Percentiles rank a stretch among this genome's conserved stretches.
Evolutionary conservation across 2,329 filamentous ascomycete genomes (phyloP).

Genomic region (Hirsutella rhossiliensis): DNA sequence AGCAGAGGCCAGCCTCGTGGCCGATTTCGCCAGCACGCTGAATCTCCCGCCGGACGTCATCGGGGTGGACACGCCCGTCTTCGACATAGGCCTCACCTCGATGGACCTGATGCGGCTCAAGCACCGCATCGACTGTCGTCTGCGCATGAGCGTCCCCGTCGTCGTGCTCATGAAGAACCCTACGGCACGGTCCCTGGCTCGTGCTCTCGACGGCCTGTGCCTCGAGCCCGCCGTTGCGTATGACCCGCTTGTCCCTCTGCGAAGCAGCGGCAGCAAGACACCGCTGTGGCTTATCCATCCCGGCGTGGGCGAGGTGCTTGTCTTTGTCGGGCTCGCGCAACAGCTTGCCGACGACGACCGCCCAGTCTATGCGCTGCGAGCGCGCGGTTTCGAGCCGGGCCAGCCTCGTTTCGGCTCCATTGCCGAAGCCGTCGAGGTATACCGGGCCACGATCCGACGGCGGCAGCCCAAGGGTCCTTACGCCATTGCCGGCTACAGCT

Average conservation of each 20-base stretch:
- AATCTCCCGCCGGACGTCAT: slow-evolving; percentile 1
- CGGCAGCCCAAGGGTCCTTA: slow-evolving; percentile 29
- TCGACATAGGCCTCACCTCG: slow-evolving; percentile 23
- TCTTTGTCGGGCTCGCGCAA: slow-evolving; percentile 24
- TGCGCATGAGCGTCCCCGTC: slow-evolving; percentile 14
- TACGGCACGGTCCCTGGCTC: slow-evolving; percentile 2
- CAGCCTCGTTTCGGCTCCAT: slow-evolving; percentile 21
- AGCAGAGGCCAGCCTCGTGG: not conserved
- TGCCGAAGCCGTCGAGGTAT: not conserved
- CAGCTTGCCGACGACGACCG: slow-evolving; percentile 25
- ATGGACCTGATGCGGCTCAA: slow-evolving; percentile 29
- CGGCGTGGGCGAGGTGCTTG: slow-evolving; percentile 27
- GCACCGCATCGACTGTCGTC: slow-evolving; percentile 11
- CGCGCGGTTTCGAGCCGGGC: slow-evolving; percentile 27
- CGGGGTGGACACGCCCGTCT: slow-evolving; percentile 13
- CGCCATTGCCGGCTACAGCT: slow-evolving; percentile 37
- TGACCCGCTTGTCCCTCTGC: slow-evolving; percentile 10
- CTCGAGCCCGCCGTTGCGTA: slow-evolving; percentile 8
- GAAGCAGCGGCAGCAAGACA: slow-evolving; percentile 15
- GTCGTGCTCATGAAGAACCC: slow-evolving; percentile 23
- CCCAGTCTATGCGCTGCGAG: slow-evolving; percentile 33
- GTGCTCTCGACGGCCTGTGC: slow-evolving; percentile 20
- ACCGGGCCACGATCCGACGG: slow-evolving; percentile 6
- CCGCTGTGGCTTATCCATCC: slow-evolving; percentile 30
- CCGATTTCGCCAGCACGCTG: not conserved